Evolutionary conservation across 352 stramenopile species (phyloP).

Genomic region (Pythium guiyangense): DNA sequence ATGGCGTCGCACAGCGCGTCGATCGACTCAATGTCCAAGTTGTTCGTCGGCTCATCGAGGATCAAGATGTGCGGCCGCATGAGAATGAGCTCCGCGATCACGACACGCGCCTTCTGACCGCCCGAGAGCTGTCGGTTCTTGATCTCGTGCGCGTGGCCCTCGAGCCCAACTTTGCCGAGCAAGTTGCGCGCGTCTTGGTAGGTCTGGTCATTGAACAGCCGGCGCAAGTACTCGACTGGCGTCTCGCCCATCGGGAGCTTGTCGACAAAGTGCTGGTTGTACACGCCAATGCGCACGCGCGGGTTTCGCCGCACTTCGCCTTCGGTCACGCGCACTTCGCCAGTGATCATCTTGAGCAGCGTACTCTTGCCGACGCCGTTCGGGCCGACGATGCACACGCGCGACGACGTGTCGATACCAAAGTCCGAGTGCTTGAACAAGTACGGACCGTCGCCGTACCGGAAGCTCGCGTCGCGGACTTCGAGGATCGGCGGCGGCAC

Average conservation of each 20-base stretch:
- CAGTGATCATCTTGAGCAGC: slow-evolving; percentile 98
- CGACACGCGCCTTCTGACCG: slow-evolving; percentile 99
- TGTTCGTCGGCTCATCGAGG: slow-evolving; percentile 99
- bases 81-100: slow-evolving; percentile 98
- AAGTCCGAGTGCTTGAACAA: slow-evolving; percentile 99
- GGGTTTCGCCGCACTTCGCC: slow-evolving; percentile 97
- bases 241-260: slow-evolving; percentile 98
- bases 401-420: slow-evolving; percentile 97
- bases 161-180: slow-evolving; percentile 98
- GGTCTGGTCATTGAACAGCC: slow-evolving; percentile 91
- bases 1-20: slow-evolving; percentile 98
- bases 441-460: slow-evolving; percentile 93
- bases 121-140: slow-evolving; percentile 96
- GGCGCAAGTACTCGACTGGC: slow-evolving; percentile 96
- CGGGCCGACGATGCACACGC: slow-evolving; percentile 97
- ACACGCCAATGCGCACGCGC: slow-evolving; percentile 97
- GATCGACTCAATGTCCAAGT: slow-evolving; percentile 99
- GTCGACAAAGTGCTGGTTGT: slow-evolving; percentile 96
- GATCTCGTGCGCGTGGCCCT: slow-evolving; percentile 99
- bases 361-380: slow-evolving; percentile 98
- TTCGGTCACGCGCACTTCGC: slow-evolving; percentile 91
- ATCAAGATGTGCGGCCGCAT: slow-evolving; percentile 97
- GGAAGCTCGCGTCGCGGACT: slow-evolving; percentile 96
- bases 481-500: slow-evolving; percentile 92
- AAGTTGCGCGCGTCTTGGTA: slow-evolving; percentile 94